phyloP scores from a whole-genome alignment of 441 rosid species.

The Croton laevigatus region DNA sequence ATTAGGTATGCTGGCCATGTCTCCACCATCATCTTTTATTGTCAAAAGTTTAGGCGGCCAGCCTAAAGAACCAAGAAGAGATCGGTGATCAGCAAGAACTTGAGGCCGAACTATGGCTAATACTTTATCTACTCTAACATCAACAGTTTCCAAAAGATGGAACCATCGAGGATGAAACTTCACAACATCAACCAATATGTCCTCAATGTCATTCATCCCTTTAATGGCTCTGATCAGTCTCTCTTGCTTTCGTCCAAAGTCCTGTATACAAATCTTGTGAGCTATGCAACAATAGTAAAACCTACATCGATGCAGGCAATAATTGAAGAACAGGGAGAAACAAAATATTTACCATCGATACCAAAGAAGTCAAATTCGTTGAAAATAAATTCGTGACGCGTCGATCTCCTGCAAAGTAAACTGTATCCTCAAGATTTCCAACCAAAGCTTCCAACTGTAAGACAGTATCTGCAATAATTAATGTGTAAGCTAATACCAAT shows the following conservation, averaged over 20 bases:
- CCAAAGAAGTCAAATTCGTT: slow-evolving; percentile 30
- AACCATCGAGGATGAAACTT: slow-evolving; percentile 53
- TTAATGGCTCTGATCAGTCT: slow-evolving; percentile 48
- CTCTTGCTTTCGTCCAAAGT: slow-evolving; percentile 43
- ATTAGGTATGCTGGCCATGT: slow-evolving; percentile 43
- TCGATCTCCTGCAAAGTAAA: slow-evolving; percentile 37
- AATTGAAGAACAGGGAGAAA: slow-evolving; percentile 16
- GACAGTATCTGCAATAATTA: slow-evolving; percentile 49
- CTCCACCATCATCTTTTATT: slow-evolving; percentile 37
- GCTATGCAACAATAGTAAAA: background rate
- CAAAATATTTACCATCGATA: slow-evolving; percentile 28
- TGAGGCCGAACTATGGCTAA: slow-evolving; percentile 60
- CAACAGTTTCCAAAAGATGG: slow-evolving; percentile 60
- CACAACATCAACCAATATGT: slow-evolving; percentile 38
- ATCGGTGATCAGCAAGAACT: slow-evolving; percentile 65
- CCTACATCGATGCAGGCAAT: slow-evolving; percentile 13
- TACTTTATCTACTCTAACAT: slow-evolving; percentile 60
- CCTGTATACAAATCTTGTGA: slow-evolving; percentile 37
- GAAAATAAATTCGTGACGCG: slow-evolving; percentile 39
- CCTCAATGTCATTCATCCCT: slow-evolving; percentile 52
- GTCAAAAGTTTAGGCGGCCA: slow-evolving; percentile 76
- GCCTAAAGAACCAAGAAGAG: slow-evolving; percentile 73
- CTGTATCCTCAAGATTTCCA: slow-evolving; percentile 86
- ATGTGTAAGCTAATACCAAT: background rate
- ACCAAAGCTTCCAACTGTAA: slow-evolving; percentile 69